Evolutionary conservation across 176 grass and related monocot species (phyloP).

Genomic region (Canna indica): DNA sequence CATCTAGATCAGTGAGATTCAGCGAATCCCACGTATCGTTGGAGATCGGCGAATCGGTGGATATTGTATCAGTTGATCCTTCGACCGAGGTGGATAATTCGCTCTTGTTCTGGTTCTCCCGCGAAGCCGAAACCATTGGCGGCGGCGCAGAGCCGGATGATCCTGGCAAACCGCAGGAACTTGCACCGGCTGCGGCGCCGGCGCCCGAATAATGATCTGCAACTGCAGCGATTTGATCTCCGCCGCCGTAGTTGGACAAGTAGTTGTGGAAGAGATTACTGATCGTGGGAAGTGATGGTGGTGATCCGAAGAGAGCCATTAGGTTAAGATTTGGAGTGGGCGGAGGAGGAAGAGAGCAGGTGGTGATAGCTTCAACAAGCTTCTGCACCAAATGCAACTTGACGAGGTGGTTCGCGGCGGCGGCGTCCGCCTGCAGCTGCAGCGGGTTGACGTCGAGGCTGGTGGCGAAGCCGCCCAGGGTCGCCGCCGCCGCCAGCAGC

Average conservation of each 20-base stretch:
- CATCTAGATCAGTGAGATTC: not conserved
- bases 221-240: too few species aligned
- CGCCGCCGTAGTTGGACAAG: too few species aligned
- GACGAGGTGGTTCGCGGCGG: not conserved
- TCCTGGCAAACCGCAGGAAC: too few species aligned
- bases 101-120: not conserved
- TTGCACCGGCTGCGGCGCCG: too few species aligned
- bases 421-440: not conserved
- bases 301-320: not conserved
- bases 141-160: too few species aligned
- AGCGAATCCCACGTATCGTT: not conserved
- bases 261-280: too few species aligned
- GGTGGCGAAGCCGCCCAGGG: not conserved
- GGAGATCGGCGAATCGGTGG: not conserved
- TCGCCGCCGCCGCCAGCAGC: not conserved
- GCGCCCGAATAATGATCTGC: too few species aligned
- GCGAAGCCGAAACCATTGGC: not conserved
- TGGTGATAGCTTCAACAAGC: not conserved
- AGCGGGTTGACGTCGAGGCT: not conserved
- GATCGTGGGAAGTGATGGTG: too few species aligned
- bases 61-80: not conserved
- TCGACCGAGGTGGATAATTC: not conserved
- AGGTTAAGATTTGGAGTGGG: not conserved
- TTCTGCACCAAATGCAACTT: not conserved
- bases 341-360: not conserved